Conservation (phyloP, 2,329 filamentous ascomycete species). For the Fusarium redolens region DNA sequence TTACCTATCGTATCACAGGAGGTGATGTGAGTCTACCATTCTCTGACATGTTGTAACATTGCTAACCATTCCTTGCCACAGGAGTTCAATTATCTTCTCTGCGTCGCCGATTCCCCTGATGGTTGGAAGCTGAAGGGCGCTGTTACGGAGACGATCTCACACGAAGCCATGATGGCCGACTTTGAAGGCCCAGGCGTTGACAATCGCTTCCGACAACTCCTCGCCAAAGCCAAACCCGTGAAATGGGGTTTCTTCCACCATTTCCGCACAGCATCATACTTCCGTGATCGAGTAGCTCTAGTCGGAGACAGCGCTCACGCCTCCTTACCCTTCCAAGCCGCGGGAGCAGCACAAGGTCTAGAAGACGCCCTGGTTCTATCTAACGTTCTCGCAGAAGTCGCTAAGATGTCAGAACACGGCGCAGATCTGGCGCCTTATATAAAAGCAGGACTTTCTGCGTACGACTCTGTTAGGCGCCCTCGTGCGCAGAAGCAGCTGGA, state of each 20-base stretch:
- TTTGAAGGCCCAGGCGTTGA: background rate
- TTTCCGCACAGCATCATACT: background rate
- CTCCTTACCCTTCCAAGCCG: background rate
- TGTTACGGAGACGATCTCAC: background rate
- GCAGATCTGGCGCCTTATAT: background rate
- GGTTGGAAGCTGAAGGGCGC: background rate
- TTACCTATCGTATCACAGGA: background rate
- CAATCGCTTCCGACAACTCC: background rate
- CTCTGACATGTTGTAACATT: background rate
- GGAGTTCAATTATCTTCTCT: background rate
- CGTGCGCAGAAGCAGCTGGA: background rate
- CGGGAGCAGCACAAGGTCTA: background rate
- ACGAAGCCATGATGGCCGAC: background rate
- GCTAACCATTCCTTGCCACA: background rate
- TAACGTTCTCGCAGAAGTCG: background rate
- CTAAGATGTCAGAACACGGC: background rate
- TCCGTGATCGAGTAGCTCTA: background rate
- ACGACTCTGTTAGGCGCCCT: background rate
- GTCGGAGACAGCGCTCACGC: background rate
- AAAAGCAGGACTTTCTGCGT: background rate
- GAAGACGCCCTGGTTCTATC: background rate
- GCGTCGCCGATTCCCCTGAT: fast-evolving
- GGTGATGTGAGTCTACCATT: background rate
- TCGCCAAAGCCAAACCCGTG: background rate
- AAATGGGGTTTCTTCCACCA: conserved; percentile 3